Base-by-base conservation (phyloP, 345 rosid genomes). In the Aurinia saxatilis region DNA sequence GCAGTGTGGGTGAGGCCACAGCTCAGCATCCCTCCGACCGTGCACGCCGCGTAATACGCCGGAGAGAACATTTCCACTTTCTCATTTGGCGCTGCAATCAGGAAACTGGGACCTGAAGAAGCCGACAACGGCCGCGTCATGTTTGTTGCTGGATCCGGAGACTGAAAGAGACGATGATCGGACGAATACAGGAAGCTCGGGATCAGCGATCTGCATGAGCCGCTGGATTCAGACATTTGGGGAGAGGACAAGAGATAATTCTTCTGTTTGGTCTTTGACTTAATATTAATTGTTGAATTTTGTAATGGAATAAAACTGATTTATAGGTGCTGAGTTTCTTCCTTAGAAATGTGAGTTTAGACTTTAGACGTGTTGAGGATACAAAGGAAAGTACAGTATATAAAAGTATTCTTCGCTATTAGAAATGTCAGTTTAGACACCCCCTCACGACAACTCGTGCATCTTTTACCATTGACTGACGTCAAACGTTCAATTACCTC, bases 1-100 rank as follows among this genome's bases (percentile, higher is more conserved):
- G 95, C 62, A 80, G 56, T 89, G 77, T 93, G 99, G 19, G 97
- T 93, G 66, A 81, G 75, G 12, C 99, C 97, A 29, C 97, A 89
- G 73, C 88, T 60, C 45, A 93, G 19, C 41, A 70, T 77, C 10
- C 99, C 97, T 9, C 90, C 96, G 50, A 50, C 79, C 6, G 97
- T 80, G 72, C 91, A 93, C 42, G 91, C 91, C 18, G 91, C 85
- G 62, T 80, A 93, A 68, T 72, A 93, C 10, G 84, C 72, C 4
- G 96, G 95, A 5, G 99, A 87, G 78, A 63, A 81, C 96, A 93
- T 63, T 78, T 75, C 75, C 30, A 89, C 82, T 81, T 78, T 81
- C 81, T 93, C 97, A 2, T 49, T 77, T 0, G 99, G 99, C 14
- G 97, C 60, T 1, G 80, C 71, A 18, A 93, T 75, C 67, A 58